phyloP scores from a whole-genome alignment of 495 filamentous ascomycete genomes.

The Aspergillus affinis region DNA sequence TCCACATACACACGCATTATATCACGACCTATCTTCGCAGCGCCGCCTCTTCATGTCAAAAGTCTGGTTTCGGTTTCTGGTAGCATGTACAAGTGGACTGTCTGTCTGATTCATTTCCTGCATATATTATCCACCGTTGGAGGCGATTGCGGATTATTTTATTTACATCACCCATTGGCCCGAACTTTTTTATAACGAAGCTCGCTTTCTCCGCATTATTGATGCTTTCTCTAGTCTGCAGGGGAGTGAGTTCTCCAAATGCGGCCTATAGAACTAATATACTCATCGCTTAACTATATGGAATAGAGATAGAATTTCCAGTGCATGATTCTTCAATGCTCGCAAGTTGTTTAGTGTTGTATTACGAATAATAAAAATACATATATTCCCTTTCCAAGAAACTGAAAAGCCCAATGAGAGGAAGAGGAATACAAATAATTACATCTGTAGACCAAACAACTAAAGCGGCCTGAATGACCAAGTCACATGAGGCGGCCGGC shows the following conservation, averaged over 20 bases:
- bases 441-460: too few relatives aligned
- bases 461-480: background rate
- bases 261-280: background rate
- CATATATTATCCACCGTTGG: background rate
- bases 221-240: background rate
- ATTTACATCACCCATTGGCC: background rate
- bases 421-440: too few relatives aligned
- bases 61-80: background rate
- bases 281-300: background rate
- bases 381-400: too few relatives aligned
- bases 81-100: background rate
- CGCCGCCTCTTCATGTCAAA: background rate
- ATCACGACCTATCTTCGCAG: background rate
- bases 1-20: background rate
- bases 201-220: background rate
- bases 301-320: conserved; percentile 1
- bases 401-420: too few relatives aligned
- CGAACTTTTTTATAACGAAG: background rate
- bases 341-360: background rate
- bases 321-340: background rate
- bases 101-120: background rate
- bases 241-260: background rate
- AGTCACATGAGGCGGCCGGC: background rate
- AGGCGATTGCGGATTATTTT: background rate
- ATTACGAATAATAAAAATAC: too few relatives aligned